phyloP scores from a whole-genome alignment of 352 stramenopile species.

The Pseudoperonospora humuli region DNA sequence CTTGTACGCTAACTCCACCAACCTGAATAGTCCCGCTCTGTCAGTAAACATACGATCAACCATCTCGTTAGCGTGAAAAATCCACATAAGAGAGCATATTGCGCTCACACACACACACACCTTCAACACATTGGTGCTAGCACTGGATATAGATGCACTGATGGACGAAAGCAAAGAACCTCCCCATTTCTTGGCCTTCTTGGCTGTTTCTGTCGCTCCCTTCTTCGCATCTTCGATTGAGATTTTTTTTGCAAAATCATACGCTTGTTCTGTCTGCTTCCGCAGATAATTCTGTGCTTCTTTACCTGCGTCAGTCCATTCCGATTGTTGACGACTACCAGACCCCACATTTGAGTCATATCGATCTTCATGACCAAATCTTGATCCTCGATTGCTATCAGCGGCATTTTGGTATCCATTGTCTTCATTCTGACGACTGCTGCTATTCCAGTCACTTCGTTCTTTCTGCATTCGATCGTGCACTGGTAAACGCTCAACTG shows the following conservation, averaged over 20 bases:
- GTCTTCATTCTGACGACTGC: slow-evolving; percentile 17
- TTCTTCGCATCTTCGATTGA: slow-evolving; percentile 82
- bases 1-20: slow-evolving; percentile 53
- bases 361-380: slow-evolving; percentile 18
- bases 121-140: slow-evolving; percentile 46
- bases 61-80: neutral
- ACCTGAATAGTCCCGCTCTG: slow-evolving; percentile 75
- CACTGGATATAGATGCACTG: slow-evolving; percentile 64
- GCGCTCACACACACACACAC: slow-evolving; percentile 14
- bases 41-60: neutral
- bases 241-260: slow-evolving; percentile 87
- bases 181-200: slow-evolving; percentile 85
- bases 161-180: slow-evolving; percentile 73
- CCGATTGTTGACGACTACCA: slow-evolving; percentile 11
- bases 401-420: slow-evolving; percentile 16
- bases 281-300: slow-evolving; percentile 57
- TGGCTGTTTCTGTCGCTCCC: slow-evolving; percentile 68
- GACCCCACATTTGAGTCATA: slow-evolving; percentile 22
- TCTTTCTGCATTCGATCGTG: slow-evolving; percentile 22
- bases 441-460: slow-evolving; percentile 17
- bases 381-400: slow-evolving; percentile 9
- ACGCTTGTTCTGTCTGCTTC: slow-evolving; percentile 80
- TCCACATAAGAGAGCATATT: neutral
- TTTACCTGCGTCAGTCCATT: slow-evolving; percentile 36
- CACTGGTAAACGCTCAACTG: slow-evolving; percentile 12